These are phyloP conservation scores for Elaeis oleifera DNA, from an alignment of 202 grass and related monocot species.

Conservation along the genomic window DNA sequence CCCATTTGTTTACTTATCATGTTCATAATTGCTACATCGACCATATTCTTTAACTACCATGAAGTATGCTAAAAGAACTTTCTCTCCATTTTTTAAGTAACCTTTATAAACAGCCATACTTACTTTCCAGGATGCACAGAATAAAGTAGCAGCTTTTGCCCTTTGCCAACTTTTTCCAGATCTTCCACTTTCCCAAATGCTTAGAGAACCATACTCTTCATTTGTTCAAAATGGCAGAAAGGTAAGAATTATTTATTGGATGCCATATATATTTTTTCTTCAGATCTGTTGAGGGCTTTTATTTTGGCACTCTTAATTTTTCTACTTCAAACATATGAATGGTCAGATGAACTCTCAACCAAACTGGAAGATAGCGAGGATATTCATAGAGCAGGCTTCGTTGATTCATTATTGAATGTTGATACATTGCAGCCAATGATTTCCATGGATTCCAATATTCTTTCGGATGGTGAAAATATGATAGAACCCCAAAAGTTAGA, in stretches of 20 bases:
- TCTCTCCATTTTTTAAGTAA: neutral
- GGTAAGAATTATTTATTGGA: constrained; percentile 30
- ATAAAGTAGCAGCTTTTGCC: constrained; percentile 70
- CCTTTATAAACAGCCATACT: neutral
- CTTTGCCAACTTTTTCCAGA: constrained; percentile 87
- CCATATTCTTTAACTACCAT: no score
- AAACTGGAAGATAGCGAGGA: constrained; percentile 59
- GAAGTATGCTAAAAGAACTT: neutral
- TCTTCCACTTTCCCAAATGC: constrained; percentile 68
- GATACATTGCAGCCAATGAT: constrained; percentile 20
- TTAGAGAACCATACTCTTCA: constrained; percentile 74
- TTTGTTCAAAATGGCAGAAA: constrained; percentile 89
- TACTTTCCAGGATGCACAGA: constrained; percentile 75
- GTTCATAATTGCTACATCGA: no score
- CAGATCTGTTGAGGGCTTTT: constrained; percentile 6
- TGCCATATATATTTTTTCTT: constrained; percentile 15
- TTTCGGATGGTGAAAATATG: constrained; percentile 12
- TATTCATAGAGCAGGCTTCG: constrained; percentile 61
- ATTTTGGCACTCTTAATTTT: constrained; percentile 15
- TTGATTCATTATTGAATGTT: constrained; percentile 68
- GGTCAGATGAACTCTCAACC: constrained; percentile 49
- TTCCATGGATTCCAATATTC: constrained; percentile 29
- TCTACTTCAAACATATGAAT: constrained; percentile 27
- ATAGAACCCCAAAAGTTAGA: constrained; percentile 15
- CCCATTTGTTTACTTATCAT: no score